Percentiles rank a stretch among this genome's conserved stretches.
phyloP scores from a whole-genome alignment of 1,284 basidiomycete species.

The Trichosporon ovoides region DNA sequence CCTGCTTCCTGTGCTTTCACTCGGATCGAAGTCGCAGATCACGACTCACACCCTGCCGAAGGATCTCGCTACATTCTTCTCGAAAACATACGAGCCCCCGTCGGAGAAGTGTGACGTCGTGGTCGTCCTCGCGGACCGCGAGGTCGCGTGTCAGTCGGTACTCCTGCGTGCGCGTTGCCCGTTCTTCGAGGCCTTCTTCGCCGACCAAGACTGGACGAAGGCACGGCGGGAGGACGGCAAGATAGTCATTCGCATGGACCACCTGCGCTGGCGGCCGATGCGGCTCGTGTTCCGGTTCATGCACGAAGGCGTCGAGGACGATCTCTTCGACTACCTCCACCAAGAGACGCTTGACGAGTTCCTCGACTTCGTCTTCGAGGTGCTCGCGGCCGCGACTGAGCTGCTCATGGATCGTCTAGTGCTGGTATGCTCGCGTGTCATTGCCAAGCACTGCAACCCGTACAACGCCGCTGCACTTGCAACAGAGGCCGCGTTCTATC shows the following conservation, averaged over 20 bases:
- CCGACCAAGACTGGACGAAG: slow-evolving; percentile 72
- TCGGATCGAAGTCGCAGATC: slow-evolving; percentile 39
- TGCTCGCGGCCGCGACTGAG: slow-evolving; percentile 87
- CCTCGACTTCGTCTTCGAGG: slow-evolving; percentile 80
- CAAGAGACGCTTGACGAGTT: slow-evolving; percentile 68
- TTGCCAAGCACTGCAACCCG: slow-evolving; percentile 66
- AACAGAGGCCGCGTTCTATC: slow-evolving; percentile 72
- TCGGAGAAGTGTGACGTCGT: slow-evolving; percentile 58
- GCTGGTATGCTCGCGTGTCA: slow-evolving; percentile 69
- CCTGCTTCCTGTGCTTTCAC: slow-evolving; percentile 36
- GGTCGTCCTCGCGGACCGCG: slow-evolving; percentile 64
- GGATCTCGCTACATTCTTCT: slow-evolving; percentile 48
- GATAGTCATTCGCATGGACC: slow-evolving; percentile 64
- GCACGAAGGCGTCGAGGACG: slow-evolving; percentile 68
- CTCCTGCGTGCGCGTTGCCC: slow-evolving; percentile 77
- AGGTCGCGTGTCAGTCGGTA: slow-evolving; percentile 65
- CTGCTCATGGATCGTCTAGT: slow-evolving; percentile 79
- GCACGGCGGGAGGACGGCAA: slow-evolving; percentile 56
- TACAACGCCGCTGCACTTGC: slow-evolving; percentile 78
- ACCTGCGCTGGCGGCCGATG: slow-evolving; percentile 71
- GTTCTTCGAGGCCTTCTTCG: slow-evolving; percentile 83
- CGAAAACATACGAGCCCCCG: slow-evolving; percentile 34
- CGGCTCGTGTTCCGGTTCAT: slow-evolving; percentile 70
- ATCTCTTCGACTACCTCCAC: slow-evolving; percentile 69
- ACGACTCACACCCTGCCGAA: slow-evolving; percentile 30